Evolutionary conservation across 768 basidiomycete species (phyloP).

Genomic region (Trametes maxima): DNA sequence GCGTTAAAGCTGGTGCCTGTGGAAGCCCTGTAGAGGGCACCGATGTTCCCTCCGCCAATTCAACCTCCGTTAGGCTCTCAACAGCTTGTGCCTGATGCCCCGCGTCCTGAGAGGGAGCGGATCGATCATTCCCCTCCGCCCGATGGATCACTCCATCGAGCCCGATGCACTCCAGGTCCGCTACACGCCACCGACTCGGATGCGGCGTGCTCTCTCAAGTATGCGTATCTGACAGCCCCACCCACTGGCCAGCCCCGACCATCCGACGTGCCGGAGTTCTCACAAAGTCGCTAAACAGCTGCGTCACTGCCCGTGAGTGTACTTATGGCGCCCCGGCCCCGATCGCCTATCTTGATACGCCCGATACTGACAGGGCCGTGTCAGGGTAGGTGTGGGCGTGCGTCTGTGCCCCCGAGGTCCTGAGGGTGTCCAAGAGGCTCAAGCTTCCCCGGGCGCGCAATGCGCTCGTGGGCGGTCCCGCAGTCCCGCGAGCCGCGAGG

Average conservation of each 20-base stretch:
- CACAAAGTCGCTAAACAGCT: background rate
- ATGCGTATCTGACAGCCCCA: constrained; percentile 12
- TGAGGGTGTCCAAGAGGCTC: background rate
- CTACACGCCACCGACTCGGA: background rate
- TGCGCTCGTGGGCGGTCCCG: no score
- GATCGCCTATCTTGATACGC: constrained; percentile 6
- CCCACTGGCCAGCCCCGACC: background rate
- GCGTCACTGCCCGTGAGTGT: background rate
- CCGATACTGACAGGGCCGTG: constrained; percentile 1
- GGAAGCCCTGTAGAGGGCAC: background rate
- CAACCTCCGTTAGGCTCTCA: background rate
- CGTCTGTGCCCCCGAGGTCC: background rate
- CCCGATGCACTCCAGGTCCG: background rate
- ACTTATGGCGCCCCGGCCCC: background rate
- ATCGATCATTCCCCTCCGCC: background rate
- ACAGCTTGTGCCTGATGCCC: background rate
- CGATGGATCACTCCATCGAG: constrained; percentile 1
- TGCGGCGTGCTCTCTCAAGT: background rate
- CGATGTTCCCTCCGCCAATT: background rate
- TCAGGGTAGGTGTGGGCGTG: background rate
- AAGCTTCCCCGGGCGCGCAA: background rate
- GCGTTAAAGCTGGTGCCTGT: no score
- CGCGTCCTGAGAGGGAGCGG: background rate
- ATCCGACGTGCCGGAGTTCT: background rate
- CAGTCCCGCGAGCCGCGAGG: background rate